Percentiles rank a stretch among this genome's conserved stretches.
phyloP scores from a whole-genome alignment of 2,329 filamentous ascomycete species.

The Fusarium bactridioides region DNA sequence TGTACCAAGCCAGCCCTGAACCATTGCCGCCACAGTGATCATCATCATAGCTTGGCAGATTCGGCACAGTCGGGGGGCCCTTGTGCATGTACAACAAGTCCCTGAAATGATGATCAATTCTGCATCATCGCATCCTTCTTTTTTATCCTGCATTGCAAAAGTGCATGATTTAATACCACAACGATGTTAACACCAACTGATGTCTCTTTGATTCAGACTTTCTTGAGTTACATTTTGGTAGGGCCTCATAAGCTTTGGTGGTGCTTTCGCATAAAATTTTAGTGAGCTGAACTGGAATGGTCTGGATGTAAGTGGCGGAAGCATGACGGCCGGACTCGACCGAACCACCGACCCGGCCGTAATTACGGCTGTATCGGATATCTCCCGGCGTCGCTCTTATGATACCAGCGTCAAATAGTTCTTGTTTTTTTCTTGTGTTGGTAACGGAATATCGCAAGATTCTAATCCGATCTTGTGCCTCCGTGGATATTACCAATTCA shows the following conservation, averaged over 20 bases:
- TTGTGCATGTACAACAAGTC: constrained; percentile 11
- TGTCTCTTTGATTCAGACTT: not conserved
- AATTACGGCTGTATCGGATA: constrained; percentile 40
- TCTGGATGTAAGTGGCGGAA: constrained; percentile 15
- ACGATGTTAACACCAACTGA: not conserved
- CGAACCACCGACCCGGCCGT: constrained; percentile 32
- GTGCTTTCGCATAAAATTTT: not conserved
- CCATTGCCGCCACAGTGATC: constrained; percentile 30
- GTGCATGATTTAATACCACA: not conserved
- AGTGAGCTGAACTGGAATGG: not conserved
- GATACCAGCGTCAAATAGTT: not conserved
- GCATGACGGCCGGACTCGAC: constrained; percentile 17
- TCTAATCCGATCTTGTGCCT: not conserved
- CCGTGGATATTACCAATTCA: constrained; percentile 19
- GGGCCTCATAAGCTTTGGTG: not conserved
- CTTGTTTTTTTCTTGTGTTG: not conserved
- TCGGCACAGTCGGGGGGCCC: constrained; percentile 14
- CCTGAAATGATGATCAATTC: constrained; percentile 30
- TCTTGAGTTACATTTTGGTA: not conserved
- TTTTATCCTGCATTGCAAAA: constrained; percentile 1
- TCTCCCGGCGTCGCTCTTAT: constrained; percentile 5
- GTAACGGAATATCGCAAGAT: constrained; percentile 14
- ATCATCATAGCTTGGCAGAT: constrained; percentile 23
- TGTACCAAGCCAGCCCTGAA: constrained; percentile 5
- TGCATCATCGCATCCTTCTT: constrained; percentile 7